phyloP scores from a whole-genome alignment of 768 basidiomycete species.

The Piloderma croceum region DNA sequence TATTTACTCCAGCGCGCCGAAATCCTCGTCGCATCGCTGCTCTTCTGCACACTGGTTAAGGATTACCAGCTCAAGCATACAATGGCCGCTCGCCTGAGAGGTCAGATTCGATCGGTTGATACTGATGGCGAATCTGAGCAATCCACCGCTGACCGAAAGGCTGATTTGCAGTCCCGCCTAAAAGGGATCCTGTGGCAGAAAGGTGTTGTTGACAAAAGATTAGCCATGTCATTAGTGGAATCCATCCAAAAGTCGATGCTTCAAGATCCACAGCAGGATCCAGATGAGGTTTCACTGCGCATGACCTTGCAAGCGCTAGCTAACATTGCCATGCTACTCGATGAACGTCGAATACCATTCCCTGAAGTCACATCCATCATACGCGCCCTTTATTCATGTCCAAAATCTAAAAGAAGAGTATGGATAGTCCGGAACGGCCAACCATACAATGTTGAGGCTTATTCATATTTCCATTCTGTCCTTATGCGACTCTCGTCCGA shows the following conservation, averaged over 20 bases:
- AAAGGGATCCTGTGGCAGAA: too few relatives aligned
- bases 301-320: slow-evolving; percentile 56
- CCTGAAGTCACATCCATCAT: slow-evolving; percentile 41
- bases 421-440: slow-evolving; percentile 30
- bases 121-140: too few relatives aligned
- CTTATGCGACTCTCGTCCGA: slow-evolving; percentile 35
- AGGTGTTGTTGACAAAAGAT: too few relatives aligned
- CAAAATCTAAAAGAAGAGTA: slow-evolving; percentile 33
- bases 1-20: slow-evolving; percentile 74
- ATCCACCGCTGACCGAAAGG: too few relatives aligned
- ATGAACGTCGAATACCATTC: slow-evolving; percentile 44
- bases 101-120: slow-evolving; percentile 14
- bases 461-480: slow-evolving; percentile 45
- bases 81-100: slow-evolving; percentile 19
- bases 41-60: slow-evolving; percentile 61
- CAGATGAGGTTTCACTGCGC: slow-evolving; percentile 17
- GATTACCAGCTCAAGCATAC: slow-evolving; percentile 48
- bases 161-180: too few relatives aligned
- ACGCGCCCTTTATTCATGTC: slow-evolving; percentile 40
- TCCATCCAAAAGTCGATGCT: slow-evolving; percentile 31
- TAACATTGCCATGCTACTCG: slow-evolving; percentile 48
- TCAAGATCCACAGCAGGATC: slow-evolving; percentile 16
- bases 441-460: slow-evolving; percentile 31
- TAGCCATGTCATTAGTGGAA: slow-evolving; percentile 21
- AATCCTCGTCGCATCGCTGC: slow-evolving; percentile 66